Percentiles rank a stretch among this genome's conserved stretches.
Evolutionary conservation across 192 early-diverging fungal species (phyloP).

Genomic region (Coemansia umbellata): DNA sequence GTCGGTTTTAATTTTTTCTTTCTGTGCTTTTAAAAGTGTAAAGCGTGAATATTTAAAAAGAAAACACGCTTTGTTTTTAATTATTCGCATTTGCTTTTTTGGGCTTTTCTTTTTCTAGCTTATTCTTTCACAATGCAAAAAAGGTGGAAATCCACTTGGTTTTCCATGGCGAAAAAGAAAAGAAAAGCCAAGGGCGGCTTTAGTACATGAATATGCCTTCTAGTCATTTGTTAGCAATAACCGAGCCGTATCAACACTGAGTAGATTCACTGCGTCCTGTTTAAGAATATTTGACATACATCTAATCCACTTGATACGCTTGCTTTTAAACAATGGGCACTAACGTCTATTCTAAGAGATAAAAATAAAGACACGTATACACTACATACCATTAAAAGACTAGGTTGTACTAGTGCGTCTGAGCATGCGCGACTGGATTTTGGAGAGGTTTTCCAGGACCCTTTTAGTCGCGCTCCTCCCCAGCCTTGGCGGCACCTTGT

Average conservation of each 20-base stretch:
- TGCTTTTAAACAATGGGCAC: background rate
- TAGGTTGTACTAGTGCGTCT: no score
- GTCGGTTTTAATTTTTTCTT: no score
- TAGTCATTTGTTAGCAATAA: background rate
- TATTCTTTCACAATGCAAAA: no score
- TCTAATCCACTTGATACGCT: background rate
- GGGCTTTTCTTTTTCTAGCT: no score
- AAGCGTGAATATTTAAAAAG: background rate
- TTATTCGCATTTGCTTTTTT: background rate
- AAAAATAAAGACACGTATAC: background rate
- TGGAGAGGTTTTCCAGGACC: no score
- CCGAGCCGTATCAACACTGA: background rate
- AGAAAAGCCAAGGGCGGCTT: background rate
- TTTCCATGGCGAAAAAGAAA: background rate
- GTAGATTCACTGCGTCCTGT: no score
- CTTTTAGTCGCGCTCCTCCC: no score
- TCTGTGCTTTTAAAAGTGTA: no score
- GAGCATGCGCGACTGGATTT: no score
- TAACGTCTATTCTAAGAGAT: background rate
- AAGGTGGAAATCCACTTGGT: background rate
- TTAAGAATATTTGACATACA: no score
- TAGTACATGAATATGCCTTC: background rate
- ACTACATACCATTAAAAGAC: no score
- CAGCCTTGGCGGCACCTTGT: no score
- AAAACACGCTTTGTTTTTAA: background rate